Percentiles rank a stretch among this genome's conserved stretches.
Evolutionary conservation across 1,139 yeast genomes (phyloP).

Genomic region (Taiozyma onychis): DNA sequence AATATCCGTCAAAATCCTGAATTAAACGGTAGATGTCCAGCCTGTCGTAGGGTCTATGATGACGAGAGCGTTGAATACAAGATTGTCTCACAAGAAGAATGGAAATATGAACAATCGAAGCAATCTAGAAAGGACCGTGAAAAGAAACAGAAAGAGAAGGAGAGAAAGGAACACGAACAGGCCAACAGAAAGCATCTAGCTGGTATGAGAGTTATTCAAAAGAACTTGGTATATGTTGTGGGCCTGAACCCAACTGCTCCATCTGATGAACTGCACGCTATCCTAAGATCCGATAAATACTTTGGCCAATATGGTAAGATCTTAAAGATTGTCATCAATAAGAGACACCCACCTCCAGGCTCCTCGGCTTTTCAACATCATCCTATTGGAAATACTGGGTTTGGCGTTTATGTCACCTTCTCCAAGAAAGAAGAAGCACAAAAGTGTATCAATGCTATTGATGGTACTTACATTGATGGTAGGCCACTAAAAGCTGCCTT

Average conservation of each 20-base stretch:
- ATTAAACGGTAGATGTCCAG: slow-evolving; percentile 94
- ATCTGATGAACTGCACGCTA: slow-evolving; percentile 82
- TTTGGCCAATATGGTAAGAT: slow-evolving; percentile 98
- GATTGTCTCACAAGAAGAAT: slow-evolving; percentile 78
- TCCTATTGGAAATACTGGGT: slow-evolving; percentile 58
- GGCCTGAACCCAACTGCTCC: slow-evolving; percentile 86
- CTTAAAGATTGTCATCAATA: slow-evolving; percentile 88
- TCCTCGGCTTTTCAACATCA: slow-evolving; percentile 36
- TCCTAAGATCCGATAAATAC: slow-evolving; percentile 84
- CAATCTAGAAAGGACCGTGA: slow-evolving; percentile 81
- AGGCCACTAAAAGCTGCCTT: slow-evolving; percentile 86
- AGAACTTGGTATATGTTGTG: slow-evolving; percentile 93
- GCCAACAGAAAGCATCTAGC: slow-evolving; percentile 90
- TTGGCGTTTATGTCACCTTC: slow-evolving; percentile 95
- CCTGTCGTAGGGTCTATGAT: slow-evolving; percentile 90
- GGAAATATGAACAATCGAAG: slow-evolving; percentile 70
- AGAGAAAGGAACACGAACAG: slow-evolving; percentile 84
- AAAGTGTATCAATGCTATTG: slow-evolving; percentile 86
- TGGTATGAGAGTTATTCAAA: slow-evolving; percentile 96
- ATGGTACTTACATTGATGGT: slow-evolving; percentile 92
- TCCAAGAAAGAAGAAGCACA: slow-evolving; percentile 92
- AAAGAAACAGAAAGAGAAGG: slow-evolving; percentile 85
- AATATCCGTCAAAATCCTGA: slow-evolving; percentile 95
- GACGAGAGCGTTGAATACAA: slow-evolving; percentile 90
- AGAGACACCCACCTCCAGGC: slow-evolving; percentile 48